phyloP scores from a whole-genome alignment of 441 rosid genomes.

The Brassica balearica region DNA sequence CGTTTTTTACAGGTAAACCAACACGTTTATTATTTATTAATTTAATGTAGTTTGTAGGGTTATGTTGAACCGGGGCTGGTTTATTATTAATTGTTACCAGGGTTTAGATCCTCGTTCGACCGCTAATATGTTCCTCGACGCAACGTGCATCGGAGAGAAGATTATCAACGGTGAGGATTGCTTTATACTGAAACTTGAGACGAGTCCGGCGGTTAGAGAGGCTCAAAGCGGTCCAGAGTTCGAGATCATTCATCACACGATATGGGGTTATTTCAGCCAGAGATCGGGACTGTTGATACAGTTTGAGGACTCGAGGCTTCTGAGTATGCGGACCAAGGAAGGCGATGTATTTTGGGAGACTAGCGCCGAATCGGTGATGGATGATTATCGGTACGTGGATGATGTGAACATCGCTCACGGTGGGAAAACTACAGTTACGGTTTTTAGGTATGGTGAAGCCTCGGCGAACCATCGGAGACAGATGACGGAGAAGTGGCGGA shows the following conservation, averaged over 20 bases:
- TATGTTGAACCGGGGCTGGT: no score
- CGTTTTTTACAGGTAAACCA: conserved; percentile 73
- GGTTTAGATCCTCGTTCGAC: conserved; percentile 92
- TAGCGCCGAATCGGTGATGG: conserved; percentile 69
- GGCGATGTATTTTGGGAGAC: conserved; percentile 53
- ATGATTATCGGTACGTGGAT: conserved; percentile 70
- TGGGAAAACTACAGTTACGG: conserved; percentile 72
- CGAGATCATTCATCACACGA: conserved; percentile 86
- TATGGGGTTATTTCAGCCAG: conserved; percentile 95
- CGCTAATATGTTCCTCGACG: conserved; percentile 76
- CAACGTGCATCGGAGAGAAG: conserved; percentile 89
- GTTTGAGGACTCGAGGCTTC: conserved; percentile 77
- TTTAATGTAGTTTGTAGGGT: no score
- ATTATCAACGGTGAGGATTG: conserved; percentile 73
- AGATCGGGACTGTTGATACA: conserved; percentile 81
- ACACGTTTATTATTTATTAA: no score
- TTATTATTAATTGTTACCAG: conserved; percentile 29
- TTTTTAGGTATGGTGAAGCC: conserved; percentile 82
- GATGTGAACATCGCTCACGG: conserved; percentile 81
- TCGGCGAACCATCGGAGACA: conserved; percentile 85
- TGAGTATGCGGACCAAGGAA: conserved; percentile 63
- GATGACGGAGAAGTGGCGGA: conserved; percentile 82
- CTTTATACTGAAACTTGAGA: conserved; percentile 78
- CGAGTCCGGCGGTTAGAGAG: conserved; percentile 69
- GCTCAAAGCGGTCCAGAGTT: conserved; percentile 77